Conservation (phyloP, 139 green algal genomes). For the Chlamydomonas incerta region DNA sequence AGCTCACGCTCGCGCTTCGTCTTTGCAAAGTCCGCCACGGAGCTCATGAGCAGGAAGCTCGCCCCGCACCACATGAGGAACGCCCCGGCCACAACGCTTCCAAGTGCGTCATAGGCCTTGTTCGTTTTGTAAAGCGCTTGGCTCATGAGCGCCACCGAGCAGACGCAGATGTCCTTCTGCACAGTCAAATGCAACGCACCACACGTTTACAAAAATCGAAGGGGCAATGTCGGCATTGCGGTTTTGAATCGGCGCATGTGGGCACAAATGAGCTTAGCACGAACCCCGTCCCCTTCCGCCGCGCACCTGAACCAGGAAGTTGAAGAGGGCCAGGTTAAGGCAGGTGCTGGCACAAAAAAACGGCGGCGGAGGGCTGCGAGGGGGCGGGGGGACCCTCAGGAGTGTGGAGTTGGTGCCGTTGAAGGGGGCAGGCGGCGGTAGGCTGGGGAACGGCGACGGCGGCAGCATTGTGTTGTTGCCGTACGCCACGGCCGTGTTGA, state of each 20-base stretch:
- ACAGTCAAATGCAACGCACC: too few relatives aligned
- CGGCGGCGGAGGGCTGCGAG: neutral
- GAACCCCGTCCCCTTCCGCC: too few relatives aligned
- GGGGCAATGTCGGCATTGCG: too few relatives aligned
- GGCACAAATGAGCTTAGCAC: too few relatives aligned
- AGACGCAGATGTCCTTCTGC: slow-evolving; percentile 30
- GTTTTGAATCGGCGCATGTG: neutral
- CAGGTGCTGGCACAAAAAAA: slow-evolving; percentile 3
- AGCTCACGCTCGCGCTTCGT: slow-evolving; percentile 46
- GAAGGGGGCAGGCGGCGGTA: neutral
- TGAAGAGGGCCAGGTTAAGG: slow-evolving; percentile 38
- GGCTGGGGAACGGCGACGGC: too few relatives aligned
- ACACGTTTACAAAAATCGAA: too few relatives aligned
- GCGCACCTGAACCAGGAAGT: slow-evolving; percentile 31
- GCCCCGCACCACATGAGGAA: slow-evolving; percentile 50
- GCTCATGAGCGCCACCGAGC: neutral
- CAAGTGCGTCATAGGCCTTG: slow-evolving; percentile 32
- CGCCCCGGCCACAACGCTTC: slow-evolving; percentile 27
- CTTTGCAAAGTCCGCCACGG: slow-evolving; percentile 42
- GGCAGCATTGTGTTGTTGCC: too few relatives aligned
- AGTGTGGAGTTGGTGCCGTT: neutral
- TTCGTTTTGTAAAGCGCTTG: neutral
- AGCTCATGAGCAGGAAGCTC: slow-evolving; percentile 49
- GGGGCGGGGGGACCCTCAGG: neutral
- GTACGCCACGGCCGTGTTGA: neutral